A percentile compares a stretch with the other conserved stretches of the same genome.
These are phyloP conservation scores for Eucalyptus coolabah DNA, from an alignment of 345 rosid species.

Conservation along the genomic window DNA sequence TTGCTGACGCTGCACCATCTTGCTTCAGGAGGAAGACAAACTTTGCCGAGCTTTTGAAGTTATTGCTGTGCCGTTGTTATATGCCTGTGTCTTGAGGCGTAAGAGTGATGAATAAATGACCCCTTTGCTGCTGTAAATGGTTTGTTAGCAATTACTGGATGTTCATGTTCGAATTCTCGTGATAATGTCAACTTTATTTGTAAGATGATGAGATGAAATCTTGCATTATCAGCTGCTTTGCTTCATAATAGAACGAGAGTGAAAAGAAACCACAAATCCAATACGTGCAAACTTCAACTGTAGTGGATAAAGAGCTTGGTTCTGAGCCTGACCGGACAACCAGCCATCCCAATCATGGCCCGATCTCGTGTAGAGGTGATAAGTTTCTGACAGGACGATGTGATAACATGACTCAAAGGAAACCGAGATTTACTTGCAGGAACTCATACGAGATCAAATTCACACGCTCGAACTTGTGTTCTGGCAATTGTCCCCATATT, in stretches of 20 bases:
- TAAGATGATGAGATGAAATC: background rate
- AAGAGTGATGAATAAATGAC: background rate
- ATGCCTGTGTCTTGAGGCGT: background rate
- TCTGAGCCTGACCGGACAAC: background rate
- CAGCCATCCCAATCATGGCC: background rate
- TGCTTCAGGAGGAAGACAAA: background rate
- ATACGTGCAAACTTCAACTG: background rate
- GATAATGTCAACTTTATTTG: background rate
- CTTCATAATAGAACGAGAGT: background rate
- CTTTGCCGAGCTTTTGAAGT: background rate
- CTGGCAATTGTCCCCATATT: background rate
- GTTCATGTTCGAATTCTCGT: background rate
- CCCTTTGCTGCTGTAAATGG: background rate
- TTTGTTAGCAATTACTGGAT: background rate
- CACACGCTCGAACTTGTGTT: rapidly evolving
- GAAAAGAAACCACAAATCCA: background rate
- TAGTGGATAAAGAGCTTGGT: background rate
- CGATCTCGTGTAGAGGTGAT: background rate
- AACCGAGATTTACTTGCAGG: background rate
- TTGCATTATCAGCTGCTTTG: background rate
- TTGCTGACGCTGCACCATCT: background rate
- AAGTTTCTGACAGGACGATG: background rate
- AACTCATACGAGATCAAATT: background rate
- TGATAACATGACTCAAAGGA: background rate
- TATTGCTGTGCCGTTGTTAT: background rate